These are phyloP conservation scores for Collybia sordida DNA, from an alignment of 768 basidiomycete genomes.

Conservation along the genomic window DNA sequence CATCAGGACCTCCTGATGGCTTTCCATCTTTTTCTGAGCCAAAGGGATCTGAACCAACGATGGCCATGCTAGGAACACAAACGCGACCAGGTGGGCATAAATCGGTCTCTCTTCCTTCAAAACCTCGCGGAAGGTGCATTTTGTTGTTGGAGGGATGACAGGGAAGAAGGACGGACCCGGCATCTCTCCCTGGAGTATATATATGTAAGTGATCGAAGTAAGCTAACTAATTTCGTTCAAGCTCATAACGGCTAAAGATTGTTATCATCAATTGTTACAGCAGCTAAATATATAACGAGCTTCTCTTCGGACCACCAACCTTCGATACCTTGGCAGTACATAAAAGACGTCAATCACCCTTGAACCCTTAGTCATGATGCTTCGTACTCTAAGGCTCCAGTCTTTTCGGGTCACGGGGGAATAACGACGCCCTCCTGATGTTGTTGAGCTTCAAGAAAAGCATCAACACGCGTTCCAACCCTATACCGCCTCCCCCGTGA, in stretches of 20 bases:
- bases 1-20: slow-evolving; percentile 14
- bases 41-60: slow-evolving; percentile 21
- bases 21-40: slow-evolving; percentile 14
- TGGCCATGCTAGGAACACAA: slow-evolving; percentile 22
- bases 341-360: slow-evolving; percentile 9
- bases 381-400: slow-evolving; percentile 66
- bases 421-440: slow-evolving; percentile 88
- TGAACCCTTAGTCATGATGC: neutral
- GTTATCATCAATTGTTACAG: slow-evolving; percentile 20
- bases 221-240: slow-evolving; percentile 24
- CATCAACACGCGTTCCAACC: slow-evolving; percentile 94
- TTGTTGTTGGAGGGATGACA: slow-evolving; percentile 6
- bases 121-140: slow-evolving; percentile 30
- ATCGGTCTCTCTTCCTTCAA: slow-evolving; percentile 15
- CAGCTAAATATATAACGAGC: slow-evolving; percentile 15
- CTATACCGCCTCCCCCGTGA: slow-evolving; percentile 96
- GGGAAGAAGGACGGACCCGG: slow-evolving; percentile 6
- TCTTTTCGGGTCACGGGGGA: slow-evolving; percentile 96
- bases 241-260: slow-evolving; percentile 27
- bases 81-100: slow-evolving; percentile 19
- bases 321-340: slow-evolving; percentile 21
- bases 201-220: slow-evolving; percentile 18
- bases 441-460: slow-evolving; percentile 96
- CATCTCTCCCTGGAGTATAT: neutral
- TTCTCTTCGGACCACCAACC: slow-evolving; percentile 30